Percentiles rank a stretch among this genome's conserved stretches.
phyloP scores from a whole-genome alignment of 108 stramenopile genomes.

The Chaetoceros tenuissimus region DNA sequence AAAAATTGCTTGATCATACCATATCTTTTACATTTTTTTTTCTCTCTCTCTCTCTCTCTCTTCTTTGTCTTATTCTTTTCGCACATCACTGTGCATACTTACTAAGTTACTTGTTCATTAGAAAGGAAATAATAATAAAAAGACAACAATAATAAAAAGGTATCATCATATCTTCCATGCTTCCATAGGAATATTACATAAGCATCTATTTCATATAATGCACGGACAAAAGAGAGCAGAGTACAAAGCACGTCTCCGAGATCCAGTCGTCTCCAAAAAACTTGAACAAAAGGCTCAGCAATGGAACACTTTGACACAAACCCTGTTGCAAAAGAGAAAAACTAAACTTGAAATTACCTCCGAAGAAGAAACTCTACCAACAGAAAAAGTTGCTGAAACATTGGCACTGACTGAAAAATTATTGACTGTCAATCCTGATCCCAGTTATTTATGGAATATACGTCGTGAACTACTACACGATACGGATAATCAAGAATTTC shows the following conservation, averaged over 20 bases:
- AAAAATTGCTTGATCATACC: no score
- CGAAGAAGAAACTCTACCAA: no score
- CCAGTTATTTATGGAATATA: slow-evolving; percentile 91
- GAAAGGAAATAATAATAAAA: no score
- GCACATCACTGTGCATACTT: neutral
- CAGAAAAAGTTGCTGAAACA: no score
- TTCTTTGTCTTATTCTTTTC: no score
- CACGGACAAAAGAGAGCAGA: slow-evolving; percentile 73
- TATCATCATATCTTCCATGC: no score
- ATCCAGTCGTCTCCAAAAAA: slow-evolving; percentile 41
- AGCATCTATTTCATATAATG: slow-evolving; percentile 24
- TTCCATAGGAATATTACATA: no score
- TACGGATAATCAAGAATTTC: neutral
- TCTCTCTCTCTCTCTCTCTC: no score
- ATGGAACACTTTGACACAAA: slow-evolving; percentile 51
- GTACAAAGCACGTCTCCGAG: slow-evolving; percentile 57
- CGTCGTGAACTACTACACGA: slow-evolving; percentile 67
- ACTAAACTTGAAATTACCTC: slow-evolving; percentile 24
- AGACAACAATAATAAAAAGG: no score
- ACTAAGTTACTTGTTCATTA: neutral
- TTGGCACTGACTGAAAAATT: slow-evolving; percentile 71
- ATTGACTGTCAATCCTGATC: slow-evolving; percentile 88
- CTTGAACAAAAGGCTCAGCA: slow-evolving; percentile 64
- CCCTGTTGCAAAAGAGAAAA: neutral
- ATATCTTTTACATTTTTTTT: no score